Evolutionary conservation across 2,329 filamentous ascomycete species (phyloP).

Genomic region (Capronia americana): DNA sequence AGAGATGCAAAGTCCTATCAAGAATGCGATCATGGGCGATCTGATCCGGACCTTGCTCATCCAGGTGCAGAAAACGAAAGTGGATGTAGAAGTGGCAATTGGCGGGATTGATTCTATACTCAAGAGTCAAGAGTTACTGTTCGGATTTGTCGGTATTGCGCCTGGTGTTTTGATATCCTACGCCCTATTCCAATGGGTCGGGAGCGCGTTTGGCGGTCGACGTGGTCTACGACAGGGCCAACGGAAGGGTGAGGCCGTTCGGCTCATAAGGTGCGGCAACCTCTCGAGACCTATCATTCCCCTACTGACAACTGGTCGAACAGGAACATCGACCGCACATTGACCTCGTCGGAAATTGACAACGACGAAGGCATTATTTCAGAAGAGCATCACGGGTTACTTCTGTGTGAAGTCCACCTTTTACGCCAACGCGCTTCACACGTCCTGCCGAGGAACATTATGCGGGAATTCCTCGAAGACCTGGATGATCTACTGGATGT

Average conservation of each 20-base stretch:
- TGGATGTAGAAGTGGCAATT: conserved; percentile 95
- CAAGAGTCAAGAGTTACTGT: conserved; percentile 95
- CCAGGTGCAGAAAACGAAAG: conserved; percentile 98
- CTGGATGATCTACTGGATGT: conserved; percentile 84
- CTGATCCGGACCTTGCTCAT: conserved; percentile 89
- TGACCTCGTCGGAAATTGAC: conserved; percentile 71
- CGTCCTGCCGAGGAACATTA: conserved; percentile 75
- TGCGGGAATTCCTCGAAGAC: conserved; percentile 87
- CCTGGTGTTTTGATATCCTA: conserved; percentile 89
- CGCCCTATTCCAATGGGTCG: conserved; percentile 74
- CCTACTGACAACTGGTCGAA: background rate
- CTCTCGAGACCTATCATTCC: background rate
- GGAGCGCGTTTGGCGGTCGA: conserved; percentile 71
- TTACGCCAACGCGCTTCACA: conserved; percentile 71
- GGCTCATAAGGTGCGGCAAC: conserved; percentile 69
- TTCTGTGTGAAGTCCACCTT: conserved; percentile 88
- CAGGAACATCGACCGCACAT: conserved; percentile 81
- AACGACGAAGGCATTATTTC: conserved; percentile 74
- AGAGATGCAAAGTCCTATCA: conserved; percentile 80
- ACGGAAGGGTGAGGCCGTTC: conserved; percentile 72
- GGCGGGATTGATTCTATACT: conserved; percentile 92
- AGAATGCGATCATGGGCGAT: conserved; percentile 83
- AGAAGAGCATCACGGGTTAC: conserved; percentile 89
- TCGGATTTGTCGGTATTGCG: conserved; percentile 91
- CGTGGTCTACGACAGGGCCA: conserved; percentile 70